Evolutionary conservation across 2,329 filamentous ascomycete genomes (phyloP), one percentile per base, ranked within the genome.

Genomic region (Periglandula ipomoeae): DNA sequence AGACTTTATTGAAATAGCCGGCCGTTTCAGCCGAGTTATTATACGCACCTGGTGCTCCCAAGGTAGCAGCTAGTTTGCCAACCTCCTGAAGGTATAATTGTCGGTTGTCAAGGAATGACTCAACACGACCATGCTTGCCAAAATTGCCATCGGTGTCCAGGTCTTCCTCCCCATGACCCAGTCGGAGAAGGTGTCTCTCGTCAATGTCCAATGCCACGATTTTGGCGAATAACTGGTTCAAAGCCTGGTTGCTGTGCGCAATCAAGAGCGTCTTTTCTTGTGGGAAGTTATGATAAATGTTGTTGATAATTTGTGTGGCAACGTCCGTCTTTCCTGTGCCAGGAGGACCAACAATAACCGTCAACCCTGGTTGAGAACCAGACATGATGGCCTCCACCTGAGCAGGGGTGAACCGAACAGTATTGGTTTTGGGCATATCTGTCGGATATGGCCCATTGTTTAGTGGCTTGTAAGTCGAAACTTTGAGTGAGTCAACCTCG

Each of bases 251-350:
- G 67, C 91, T 97, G 65, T 98, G 93, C 4, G 93, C 93, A 54
- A 98, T 82, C 37, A 98, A 79, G 17, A 98, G 72, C 0, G 93
- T 98, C 58, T 89, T 85, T 65, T 98, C 89, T 54, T 84, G 76
- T 7, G 93, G 90, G 63, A 96, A 98, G 68, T 97, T 95, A 72
- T 97, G 91, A 63, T 98, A 98, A 58, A 98, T 86, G 65, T 97
- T 96, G 71, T 88, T 96, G 69, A 98, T 98, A 63, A 97, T 94
- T 66, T 98, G 93, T 4, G 91, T 96, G 43, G 89, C 90, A 47
- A 98, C 93, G 67, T 98, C 93, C n/a, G 93, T 98, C 72, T 98
- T 98, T 53, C 94, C 93, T 6, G 93, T 98, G 48, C 93, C 93
- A 7, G 93, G 93, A 47, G 93, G 93, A 1, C 93, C 93, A 53